A percentile compares a stretch with the other conserved stretches of the same genome.
These are phyloP conservation scores for Yamadazyma tumulicola DNA, from an alignment of 805 yeast genomes.

Conservation along the genomic window DNA sequence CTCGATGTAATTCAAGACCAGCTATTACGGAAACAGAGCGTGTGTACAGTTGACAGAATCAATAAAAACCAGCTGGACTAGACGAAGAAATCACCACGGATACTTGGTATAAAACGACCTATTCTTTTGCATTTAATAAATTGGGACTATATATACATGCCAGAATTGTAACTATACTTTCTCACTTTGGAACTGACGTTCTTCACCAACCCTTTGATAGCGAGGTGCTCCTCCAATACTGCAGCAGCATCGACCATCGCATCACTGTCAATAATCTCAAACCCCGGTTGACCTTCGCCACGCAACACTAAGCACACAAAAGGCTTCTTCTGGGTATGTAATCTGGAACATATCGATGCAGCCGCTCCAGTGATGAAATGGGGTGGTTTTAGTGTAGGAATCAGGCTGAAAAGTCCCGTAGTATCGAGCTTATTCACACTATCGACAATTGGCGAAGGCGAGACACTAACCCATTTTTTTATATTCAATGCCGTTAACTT, in stretches of 20 bases:
- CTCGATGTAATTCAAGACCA: neutral
- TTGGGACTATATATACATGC: slow-evolving; percentile 23
- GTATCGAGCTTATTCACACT: slow-evolving; percentile 20
- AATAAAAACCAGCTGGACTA: too few species aligned
- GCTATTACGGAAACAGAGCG: too few species aligned
- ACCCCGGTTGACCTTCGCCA: slow-evolving; percentile 62
- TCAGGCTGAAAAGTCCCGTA: neutral
- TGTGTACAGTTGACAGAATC: too few species aligned
- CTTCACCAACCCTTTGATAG: slow-evolving; percentile 9
- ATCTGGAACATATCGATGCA: slow-evolving; percentile 40
- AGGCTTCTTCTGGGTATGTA: slow-evolving; percentile 6
- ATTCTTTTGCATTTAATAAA: slow-evolving; percentile 1
- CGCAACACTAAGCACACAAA: slow-evolving; percentile 35
- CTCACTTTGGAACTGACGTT: slow-evolving; percentile 18
- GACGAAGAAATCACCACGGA: too few species aligned
- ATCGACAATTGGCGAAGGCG: slow-evolving; percentile 37
- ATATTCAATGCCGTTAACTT: slow-evolving; percentile 14
- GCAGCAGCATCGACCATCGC: slow-evolving; percentile 33
- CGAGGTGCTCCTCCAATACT: slow-evolving; percentile 14
- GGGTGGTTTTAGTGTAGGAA: slow-evolving; percentile 49
- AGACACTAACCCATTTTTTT: slow-evolving; percentile 26
- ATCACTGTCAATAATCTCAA: slow-evolving; percentile 49
- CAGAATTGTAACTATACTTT: slow-evolving; percentile 21
- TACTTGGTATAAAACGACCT: neutral
- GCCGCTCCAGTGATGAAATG: slow-evolving; percentile 57